Evolutionary conservation across 352 stramenopile species (phyloP).

Genomic region (Pythium rishiriense): DNA sequence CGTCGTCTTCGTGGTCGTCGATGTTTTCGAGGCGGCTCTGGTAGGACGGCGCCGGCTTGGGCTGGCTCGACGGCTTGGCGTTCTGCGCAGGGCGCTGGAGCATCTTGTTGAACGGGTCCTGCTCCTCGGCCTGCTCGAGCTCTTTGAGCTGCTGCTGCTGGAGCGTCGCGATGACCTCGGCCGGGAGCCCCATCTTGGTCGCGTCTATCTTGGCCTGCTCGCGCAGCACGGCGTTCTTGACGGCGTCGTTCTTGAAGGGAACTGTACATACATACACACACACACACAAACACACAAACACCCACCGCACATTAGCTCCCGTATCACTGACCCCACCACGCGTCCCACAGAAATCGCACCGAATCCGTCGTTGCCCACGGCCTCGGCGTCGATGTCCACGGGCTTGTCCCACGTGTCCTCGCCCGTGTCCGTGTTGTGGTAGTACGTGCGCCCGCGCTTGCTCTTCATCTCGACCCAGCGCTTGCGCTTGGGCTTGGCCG

Average conservation of each 20-base stretch:
- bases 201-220: slow-evolving; percentile 79
- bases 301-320: too few species aligned
- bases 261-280: slow-evolving; percentile 32
- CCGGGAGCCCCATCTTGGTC: slow-evolving; percentile 62
- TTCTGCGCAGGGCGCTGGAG: slow-evolving; percentile 21
- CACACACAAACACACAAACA: not conserved
- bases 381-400: slow-evolving; percentile 61
- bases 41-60: not conserved
- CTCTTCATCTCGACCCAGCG: slow-evolving; percentile 69
- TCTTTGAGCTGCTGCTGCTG: slow-evolving; percentile 38
- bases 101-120: slow-evolving; percentile 32
- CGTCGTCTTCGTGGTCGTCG: not conserved
- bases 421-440: slow-evolving; percentile 82
- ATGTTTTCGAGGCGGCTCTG: not conserved
- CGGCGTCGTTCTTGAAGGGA: slow-evolving; percentile 79
- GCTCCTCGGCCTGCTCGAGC: slow-evolving; percentile 15
- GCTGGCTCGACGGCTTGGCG: not conserved
- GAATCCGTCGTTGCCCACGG: slow-evolving; percentile 50
- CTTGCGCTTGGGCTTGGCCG: slow-evolving; percentile 35
- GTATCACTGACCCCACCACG: too few species aligned
- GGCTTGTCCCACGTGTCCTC: slow-evolving; percentile 80
- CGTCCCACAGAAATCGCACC: slow-evolving; percentile 32
- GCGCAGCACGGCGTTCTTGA: slow-evolving; percentile 76
- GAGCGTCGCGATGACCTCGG: slow-evolving; percentile 50
- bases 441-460: slow-evolving; percentile 69